Percentiles rank a stretch among this genome's conserved stretches.
Conservation (phyloP, 2,329 filamentous ascomycete genomes). For the Piedraia hortae region DNA sequence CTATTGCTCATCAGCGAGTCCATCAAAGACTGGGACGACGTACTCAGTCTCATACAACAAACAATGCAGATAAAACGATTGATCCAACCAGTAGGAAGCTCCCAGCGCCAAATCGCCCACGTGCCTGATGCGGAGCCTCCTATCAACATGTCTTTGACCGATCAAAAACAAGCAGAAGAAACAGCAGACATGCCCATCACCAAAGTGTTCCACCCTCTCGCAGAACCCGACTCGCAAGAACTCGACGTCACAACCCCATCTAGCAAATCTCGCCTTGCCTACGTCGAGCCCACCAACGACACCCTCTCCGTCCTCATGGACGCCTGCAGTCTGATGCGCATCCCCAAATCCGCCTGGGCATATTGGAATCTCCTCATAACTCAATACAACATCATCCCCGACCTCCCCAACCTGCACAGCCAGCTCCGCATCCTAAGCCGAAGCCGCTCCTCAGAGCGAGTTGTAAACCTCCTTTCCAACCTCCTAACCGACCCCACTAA, state of each 20-base stretch:
- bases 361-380: slow-evolving; percentile 56
- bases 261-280: slow-evolving; percentile 9
- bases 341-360: slow-evolving; percentile 31
- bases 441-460: slow-evolving; percentile 35
- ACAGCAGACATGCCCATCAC: slow-evolving; percentile 8
- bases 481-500: background rate
- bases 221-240: slow-evolving; percentile 1
- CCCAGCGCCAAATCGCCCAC: slow-evolving; percentile 8
- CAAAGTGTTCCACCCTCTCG: slow-evolving; percentile 8
- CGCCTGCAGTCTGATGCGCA: slow-evolving; percentile 31
- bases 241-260: background rate
- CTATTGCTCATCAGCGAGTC: slow-evolving; percentile 38
- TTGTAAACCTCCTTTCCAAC: slow-evolving; percentile 7
- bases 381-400: slow-evolving; percentile 36
- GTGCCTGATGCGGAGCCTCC: slow-evolving; percentile 5
- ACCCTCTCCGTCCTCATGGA: slow-evolving; percentile 42
- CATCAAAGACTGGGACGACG: slow-evolving; percentile 36
- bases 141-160: background rate
- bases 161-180: slow-evolving; percentile 4
- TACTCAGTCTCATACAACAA: slow-evolving; percentile 53
- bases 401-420: slow-evolving; percentile 39
- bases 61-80: slow-evolving; percentile 47
- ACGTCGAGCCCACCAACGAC: slow-evolving; percentile 23
- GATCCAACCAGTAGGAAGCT: slow-evolving; percentile 13
- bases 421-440: slow-evolving; percentile 40